These are phyloP conservation scores for Ricinus communis DNA, from an alignment of 345 rosid genomes.

Conservation along the genomic window DNA sequence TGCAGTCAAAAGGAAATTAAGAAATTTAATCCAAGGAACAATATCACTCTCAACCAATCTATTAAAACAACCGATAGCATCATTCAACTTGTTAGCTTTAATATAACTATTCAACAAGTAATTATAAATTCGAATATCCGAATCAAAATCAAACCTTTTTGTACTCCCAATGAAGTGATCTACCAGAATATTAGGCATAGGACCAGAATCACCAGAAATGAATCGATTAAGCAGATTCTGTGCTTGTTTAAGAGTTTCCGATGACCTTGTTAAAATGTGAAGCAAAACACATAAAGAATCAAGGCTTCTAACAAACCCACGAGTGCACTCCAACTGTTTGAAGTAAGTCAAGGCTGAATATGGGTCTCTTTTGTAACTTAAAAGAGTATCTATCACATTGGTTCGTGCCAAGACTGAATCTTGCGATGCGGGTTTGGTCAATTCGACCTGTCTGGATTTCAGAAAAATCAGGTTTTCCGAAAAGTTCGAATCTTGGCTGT, in stretches of 20 bases:
- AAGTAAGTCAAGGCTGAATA: constrained; percentile 48
- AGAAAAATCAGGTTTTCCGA: constrained; percentile 8
- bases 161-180: constrained; percentile 43
- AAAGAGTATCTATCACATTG: constrained; percentile 42
- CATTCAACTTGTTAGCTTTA: constrained; percentile 33
- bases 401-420: constrained; percentile 19
- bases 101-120: constrained; percentile 62
- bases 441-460: constrained; percentile 7
- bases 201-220: constrained; percentile 37
- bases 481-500: constrained; percentile 7
- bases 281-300: constrained; percentile 54
- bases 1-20: constrained; percentile 44
- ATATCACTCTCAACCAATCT: constrained; percentile 48
- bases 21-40: constrained; percentile 29
- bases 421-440: neutral
- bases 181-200: constrained; percentile 37
- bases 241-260: constrained; percentile 34
- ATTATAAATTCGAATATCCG: constrained; percentile 44
- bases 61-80: constrained; percentile 39
- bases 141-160: constrained; percentile 38
- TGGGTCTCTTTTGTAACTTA: constrained; percentile 42
- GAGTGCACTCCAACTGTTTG: constrained; percentile 27
- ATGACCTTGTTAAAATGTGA: constrained; percentile 48
- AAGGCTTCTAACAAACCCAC: constrained; percentile 35
- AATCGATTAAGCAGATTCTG: constrained; percentile 39